Conservation (phyloP, 176 grass and related monocot genomes). For the Otatea glauca region DNA sequence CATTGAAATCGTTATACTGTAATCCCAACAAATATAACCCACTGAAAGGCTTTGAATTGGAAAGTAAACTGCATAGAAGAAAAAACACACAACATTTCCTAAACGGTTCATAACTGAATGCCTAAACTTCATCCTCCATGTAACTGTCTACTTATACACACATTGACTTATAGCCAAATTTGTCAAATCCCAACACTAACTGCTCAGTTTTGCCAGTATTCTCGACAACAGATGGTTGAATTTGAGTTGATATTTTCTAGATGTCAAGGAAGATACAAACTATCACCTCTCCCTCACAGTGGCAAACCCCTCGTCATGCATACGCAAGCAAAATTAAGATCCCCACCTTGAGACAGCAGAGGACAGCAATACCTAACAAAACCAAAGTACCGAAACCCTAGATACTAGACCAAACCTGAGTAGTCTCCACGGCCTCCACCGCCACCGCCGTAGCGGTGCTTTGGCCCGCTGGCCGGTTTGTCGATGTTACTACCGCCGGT, state of each 20-base stretch:
- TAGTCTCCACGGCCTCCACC: slow-evolving; percentile 52
- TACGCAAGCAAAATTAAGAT: neutral
- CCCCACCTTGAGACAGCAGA: neutral
- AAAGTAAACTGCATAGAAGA: neutral
- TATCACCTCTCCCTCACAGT: neutral
- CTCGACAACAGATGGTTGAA: neutral
- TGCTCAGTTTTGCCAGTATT: neutral
- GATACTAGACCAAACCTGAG: slow-evolving; percentile 43
- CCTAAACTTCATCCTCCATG: neutral
- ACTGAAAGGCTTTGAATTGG: neutral
- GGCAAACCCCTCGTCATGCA: neutral
- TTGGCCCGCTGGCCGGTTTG: slow-evolving; percentile 34
- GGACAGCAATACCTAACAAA: slow-evolving; percentile 24
- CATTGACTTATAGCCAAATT: neutral
- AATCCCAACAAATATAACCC: neutral
- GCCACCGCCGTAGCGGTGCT: slow-evolving; percentile 39
- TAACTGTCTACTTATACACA: neutral
- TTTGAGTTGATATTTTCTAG: neutral
- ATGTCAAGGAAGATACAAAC: neutral
- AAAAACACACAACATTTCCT: neutral
- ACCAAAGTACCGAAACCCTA: neutral
- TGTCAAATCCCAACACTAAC: neutral
- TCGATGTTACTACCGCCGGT: slow-evolving; percentile 37
- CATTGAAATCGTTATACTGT: slow-evolving; percentile 17
- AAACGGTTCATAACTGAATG: too few relatives aligned